A percentile compares a stretch with the other conserved stretches of the same genome.
Conservation (phyloP, 176 grass and related monocot species). For the Ampelocalamus luodianensis region DNA sequence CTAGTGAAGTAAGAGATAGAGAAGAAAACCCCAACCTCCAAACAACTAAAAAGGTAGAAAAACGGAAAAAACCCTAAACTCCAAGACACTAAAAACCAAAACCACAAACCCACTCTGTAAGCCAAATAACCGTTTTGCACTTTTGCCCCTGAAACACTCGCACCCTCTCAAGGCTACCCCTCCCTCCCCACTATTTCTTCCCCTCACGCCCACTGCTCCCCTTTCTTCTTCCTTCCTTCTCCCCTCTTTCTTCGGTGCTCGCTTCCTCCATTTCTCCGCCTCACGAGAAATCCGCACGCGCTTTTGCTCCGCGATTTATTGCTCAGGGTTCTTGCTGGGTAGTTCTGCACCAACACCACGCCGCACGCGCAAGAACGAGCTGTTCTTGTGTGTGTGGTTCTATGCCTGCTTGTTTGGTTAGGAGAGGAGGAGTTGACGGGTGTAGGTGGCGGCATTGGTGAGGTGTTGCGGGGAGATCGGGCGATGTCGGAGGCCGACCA, state of each 20-base stretch:
- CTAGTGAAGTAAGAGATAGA: neutral
- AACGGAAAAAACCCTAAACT: slow-evolving; percentile 13
- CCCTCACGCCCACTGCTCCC: slow-evolving; percentile 1
- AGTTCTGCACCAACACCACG: slow-evolving; percentile 27
- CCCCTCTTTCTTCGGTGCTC: slow-evolving; percentile 28
- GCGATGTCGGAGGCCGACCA: slow-evolving; percentile 56
- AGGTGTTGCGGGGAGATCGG: slow-evolving; percentile 38
- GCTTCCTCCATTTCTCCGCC: slow-evolving; percentile 43
- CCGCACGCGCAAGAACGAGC: slow-evolving; percentile 34
- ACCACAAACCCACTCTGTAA: slow-evolving; percentile 23
- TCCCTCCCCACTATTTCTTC: slow-evolving; percentile 48
- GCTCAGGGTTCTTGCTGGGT: slow-evolving; percentile 48
- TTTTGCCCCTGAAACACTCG: slow-evolving; percentile 14
- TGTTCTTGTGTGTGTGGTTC: slow-evolving; percentile 49
- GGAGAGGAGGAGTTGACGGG: slow-evolving; percentile 32
- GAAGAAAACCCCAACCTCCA: neutral
- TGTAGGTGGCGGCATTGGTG: slow-evolving; percentile 46
- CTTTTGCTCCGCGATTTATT: slow-evolving; percentile 58
- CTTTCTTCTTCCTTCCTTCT: slow-evolving; percentile 39
- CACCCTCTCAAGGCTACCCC: neutral
- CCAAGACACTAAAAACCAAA: slow-evolving; percentile 5
- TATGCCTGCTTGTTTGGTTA: slow-evolving; percentile 61
- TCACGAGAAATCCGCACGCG: slow-evolving; percentile 59
- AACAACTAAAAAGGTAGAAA: neutral
- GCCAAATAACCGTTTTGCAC: slow-evolving; percentile 26